A percentile compares a stretch with the other conserved stretches of the same genome.
These are phyloP conservation scores for Chaetomium cochliodes DNA, from an alignment of 495 filamentous ascomycete species.

Conservation along the genomic window DNA sequence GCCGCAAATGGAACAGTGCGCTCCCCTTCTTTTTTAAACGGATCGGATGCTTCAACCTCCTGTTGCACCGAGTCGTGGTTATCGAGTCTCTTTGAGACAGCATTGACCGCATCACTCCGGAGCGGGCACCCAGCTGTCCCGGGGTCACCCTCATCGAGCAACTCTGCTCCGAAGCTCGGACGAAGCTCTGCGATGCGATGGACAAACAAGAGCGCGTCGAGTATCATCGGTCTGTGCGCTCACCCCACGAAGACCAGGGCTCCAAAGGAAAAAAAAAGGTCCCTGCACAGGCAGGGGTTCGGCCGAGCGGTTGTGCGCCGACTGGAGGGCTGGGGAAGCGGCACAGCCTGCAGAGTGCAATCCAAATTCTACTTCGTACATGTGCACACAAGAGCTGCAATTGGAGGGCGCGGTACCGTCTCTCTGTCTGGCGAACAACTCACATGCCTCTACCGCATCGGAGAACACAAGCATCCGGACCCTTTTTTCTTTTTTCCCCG, in stretches of 20 bases:
- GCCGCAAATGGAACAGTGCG: background rate
- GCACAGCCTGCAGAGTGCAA: slow-evolving; percentile 9
- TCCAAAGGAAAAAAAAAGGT: slow-evolving; percentile 1
- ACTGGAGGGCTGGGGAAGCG: slow-evolving; percentile 1
- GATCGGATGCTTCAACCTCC: background rate
- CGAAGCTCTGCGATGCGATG: background rate
- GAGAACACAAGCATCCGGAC: background rate
- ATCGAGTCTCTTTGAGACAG: background rate
- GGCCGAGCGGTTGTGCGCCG: background rate
- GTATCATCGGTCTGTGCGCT: background rate
- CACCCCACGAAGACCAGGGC: slow-evolving; percentile 7
- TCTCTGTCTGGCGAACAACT: too few relatives aligned
- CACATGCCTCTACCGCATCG: background rate
- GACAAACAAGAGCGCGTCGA: background rate
- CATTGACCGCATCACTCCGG: slow-evolving; percentile 4
- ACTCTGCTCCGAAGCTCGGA: background rate
- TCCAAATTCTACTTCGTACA: background rate
- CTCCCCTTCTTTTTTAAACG: background rate
- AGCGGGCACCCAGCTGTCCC: background rate
- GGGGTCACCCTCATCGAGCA: background rate
- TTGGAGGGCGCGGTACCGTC: background rate
- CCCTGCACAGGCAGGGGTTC: slow-evolving; percentile 11
- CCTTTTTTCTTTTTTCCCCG: background rate
- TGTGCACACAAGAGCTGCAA: background rate
- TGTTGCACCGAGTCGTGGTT: background rate